Evolutionary conservation across 2,329 filamentous ascomycete genomes (phyloP), one percentile per base, ranked within the genome.

Genomic region (Harringtonia aguacate): DNA sequence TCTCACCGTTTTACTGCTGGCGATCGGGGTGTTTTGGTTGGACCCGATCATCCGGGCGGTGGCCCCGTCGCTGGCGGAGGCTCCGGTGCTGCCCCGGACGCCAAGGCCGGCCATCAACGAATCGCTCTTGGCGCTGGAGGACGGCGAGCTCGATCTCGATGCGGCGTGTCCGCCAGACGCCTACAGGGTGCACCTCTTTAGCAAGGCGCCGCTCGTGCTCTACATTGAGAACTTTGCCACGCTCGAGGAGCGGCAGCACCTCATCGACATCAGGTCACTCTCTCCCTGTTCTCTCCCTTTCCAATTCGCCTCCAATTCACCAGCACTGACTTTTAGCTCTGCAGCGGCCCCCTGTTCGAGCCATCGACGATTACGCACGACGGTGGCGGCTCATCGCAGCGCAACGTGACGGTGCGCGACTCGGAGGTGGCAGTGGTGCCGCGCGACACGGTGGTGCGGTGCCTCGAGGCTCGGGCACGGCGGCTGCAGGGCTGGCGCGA

Each of bases 211-310:
- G 18, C 54, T 77, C 31, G 69, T 77, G 3, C 52, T 77, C 4
- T 77, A 77, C 48, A 58, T 77, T 13, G 70, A 75, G 56, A 61
- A 66, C 17, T 77, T 77, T 50, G 49, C 77, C 43, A 64, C 60
- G 14, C 48, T 50, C 9, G 57, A 56, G 4, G 73, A 77, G 54
- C 62, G 66, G 39, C 47, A 51, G 28, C 67, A 74, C 50, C 54
- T 77, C 18, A 57, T 75, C 3, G 65, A 71, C 15, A 67, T 74
- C 35, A 74, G 71, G 72, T 75, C 41, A n/a, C 56, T 52, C 3
- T 13, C 28, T 13, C 29, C 30, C 24, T 27, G 27, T 35, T 30
- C 20, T 30, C 10, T 9, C 22, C 33, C 18, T 24, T 14, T 18
- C 14, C 14, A 17, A 5, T 24, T 20, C 20, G 31, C 12, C n/a